Base-by-base conservation (phyloP, 352 stramenopile genomes). In the Nothophytophthora sp. region DNA sequence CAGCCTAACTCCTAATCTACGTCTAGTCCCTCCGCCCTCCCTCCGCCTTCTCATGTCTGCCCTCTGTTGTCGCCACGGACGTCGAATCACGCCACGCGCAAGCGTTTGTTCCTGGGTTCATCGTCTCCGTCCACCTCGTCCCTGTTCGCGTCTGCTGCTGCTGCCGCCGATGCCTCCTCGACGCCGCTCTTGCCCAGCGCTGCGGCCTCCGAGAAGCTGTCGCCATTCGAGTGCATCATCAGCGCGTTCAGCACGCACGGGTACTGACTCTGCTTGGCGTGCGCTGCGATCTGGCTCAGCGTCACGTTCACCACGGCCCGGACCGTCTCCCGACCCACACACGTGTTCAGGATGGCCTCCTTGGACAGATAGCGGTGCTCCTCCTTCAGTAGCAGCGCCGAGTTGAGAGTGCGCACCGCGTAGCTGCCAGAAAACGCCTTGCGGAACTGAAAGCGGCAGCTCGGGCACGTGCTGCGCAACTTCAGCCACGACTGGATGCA, bases 401-500 rank as follows among this genome's bases (percentile, higher is more conserved):
- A 91, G 65, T 90, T 93, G 45, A 93, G 71, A 39, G 75, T 89
- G 16, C 80, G 81, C 35, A 93, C 76, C 12, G 80, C 82, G 51
- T 90, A 92, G 63, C 77, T 87, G 28, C 82, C 82, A 0, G 69
- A 81, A 45, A 93, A 89, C 33, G 81, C 80, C 62, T 89, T 90
- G 39, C 69, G 80, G 50, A 98, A 87, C 70, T 98, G 90, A 57
- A 94, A 87, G 43, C 97, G 95, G 59, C 96, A 99, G 20, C 94
- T 95, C 6, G 94, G 95, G 63, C 96, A 99, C 43, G 89, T 96
- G 41, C 75, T 84, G 53, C 97, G 89, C 46, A 95, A 90, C 50
- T 90, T 76, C 29, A 97, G 89, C 95, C 96, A 99, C 30, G 81
- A 90, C 32, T 86, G 60, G 55, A 99, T 90, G 74, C 96, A 99